Base-by-base conservation (phyloP, 495 filamentous ascomycete species). In the Pyrenopolyporus hunteri region DNA sequence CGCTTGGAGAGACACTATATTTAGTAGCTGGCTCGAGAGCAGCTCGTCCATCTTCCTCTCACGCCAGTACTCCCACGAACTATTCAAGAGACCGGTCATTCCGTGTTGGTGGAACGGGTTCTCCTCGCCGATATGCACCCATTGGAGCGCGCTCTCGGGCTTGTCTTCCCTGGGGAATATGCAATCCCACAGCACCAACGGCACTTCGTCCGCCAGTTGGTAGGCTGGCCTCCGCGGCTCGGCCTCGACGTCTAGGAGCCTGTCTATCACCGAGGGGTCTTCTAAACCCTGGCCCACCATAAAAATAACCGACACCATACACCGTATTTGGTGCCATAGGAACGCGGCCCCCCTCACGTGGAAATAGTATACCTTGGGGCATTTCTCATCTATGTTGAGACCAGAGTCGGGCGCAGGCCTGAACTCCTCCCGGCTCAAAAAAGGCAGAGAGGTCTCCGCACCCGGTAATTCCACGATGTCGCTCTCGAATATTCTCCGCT, bases 291-390 rank as follows among this genome's bases (percentile, higher is more conserved):
- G 95, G 8, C 90, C 94, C n/a, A 98, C 82, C 6, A 91, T 73
- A 74, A 98, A 98, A 23, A 98, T 76, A 11, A 98, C 80, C 14
- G 86, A 82, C 10, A 93, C 85, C 86, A 98, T 93, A 76, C 91
- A 89, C 11, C 94, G 85, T 59, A 98, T 95, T 74, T 98, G 94
- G 72, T 98, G 95, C 93, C 93, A 98, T 39, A 98, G 77, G 73
- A 98, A 98, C 6, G 91, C 95, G n/a, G 89, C 89, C 11, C 94
- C 94, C 42, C 91, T 83, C 28, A 98, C 81, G 17, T 85, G 85
- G 70, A 98, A 92, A 47, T 88, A 86, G 76, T 95, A 98, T 2
- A 97, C 79, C 66, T 89, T 88, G 10, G 90, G 78, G 79, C 56
- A 20, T 26, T 54, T 58, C 22, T 33, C 64, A 11, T 42, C 11